A percentile compares a stretch with the other conserved stretches of the same genome.
These are phyloP conservation scores for Pythium scleroteichum DNA, from an alignment of 352 stramenopile species.

Conservation along the genomic window DNA sequence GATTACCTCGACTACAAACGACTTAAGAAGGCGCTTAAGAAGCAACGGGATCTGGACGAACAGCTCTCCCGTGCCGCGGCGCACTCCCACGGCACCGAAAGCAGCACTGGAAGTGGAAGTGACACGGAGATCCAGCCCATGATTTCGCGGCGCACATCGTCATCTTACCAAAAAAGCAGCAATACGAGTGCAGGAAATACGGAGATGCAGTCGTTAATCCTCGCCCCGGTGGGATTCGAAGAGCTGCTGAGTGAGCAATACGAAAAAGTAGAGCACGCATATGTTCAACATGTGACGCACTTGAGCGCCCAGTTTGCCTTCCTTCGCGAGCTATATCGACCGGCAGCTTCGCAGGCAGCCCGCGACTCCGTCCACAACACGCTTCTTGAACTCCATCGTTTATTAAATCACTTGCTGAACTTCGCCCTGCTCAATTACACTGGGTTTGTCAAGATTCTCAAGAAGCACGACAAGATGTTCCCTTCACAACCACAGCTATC, in stretches of 20 bases:
- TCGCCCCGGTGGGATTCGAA: conserved; percentile 66
- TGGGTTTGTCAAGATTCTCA: conserved; percentile 97
- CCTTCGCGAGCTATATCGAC: conserved; percentile 70
- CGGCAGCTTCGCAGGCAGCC: conserved; percentile 51
- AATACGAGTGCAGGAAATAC: conserved; percentile 14
- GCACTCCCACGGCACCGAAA: conserved; percentile 8
- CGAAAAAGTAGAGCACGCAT: conserved; percentile 93
- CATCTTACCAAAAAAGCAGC: background rate
- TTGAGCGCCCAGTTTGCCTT: conserved; percentile 83
- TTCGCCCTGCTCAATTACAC: conserved; percentile 98
- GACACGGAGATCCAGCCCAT: conserved; percentile 5
- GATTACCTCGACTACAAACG: conserved; percentile 91
- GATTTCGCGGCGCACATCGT: background rate
- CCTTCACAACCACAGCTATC: conserved; percentile 41
- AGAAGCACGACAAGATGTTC: conserved; percentile 95
- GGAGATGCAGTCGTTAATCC: conserved; percentile 37
- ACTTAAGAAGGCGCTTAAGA: conserved; percentile 84
- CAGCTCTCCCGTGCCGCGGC: conserved; percentile 25
- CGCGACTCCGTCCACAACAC: conserved; percentile 93
- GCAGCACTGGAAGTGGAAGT: conserved; percentile 12
- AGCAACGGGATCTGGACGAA: conserved; percentile 46
- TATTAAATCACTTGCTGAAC: conserved; percentile 94
- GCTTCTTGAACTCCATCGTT: conserved; percentile 93
- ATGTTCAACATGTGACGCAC: conserved; percentile 81
- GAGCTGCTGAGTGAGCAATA: conserved; percentile 79